These are phyloP conservation scores for Trametes cubensis DNA, from an alignment of 768 basidiomycete species.

Conservation along the genomic window DNA sequence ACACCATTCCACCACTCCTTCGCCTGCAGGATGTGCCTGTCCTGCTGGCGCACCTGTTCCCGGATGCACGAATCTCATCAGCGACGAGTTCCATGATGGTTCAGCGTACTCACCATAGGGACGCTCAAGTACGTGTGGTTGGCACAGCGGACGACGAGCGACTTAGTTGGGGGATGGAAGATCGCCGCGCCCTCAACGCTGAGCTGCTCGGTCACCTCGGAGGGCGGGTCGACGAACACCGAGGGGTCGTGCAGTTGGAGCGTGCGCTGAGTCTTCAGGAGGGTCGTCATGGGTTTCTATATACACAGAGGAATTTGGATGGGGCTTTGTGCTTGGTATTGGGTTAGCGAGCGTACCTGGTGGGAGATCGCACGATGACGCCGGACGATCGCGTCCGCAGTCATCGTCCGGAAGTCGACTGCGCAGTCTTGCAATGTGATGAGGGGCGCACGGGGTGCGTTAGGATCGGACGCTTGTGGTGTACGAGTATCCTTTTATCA, in stretches of 20 bases:
- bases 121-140: constrained; percentile 55
- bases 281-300: constrained; percentile 34
- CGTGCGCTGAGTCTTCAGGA: constrained; percentile 29
- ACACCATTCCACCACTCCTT: constrained; percentile 84
- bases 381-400: constrained; percentile 56
- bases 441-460: constrained; percentile 55
- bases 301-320: neutral
- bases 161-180: constrained; percentile 43
- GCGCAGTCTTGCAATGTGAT: constrained; percentile 56
- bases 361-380: constrained; percentile 68
- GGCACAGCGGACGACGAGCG: constrained; percentile 60
- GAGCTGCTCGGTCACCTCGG: constrained; percentile 15
- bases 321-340: neutral
- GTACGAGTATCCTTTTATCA: constrained; percentile 42
- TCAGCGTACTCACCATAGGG: constrained; percentile 31
- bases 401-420: constrained; percentile 59
- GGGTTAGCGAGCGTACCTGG: constrained; percentile 48
- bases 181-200: constrained; percentile 45
- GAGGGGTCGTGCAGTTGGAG: constrained; percentile 34
- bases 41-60: constrained; percentile 58
- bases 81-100: too few species aligned
- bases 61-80: neutral
- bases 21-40: constrained; percentile 54
- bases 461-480: constrained; percentile 47
- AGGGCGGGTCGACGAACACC: constrained; percentile 9